A percentile compares a stretch with the other conserved stretches of the same genome.
Conservation (phyloP, 2,329 filamentous ascomycete genomes). For the Neonectria punicea region DNA sequence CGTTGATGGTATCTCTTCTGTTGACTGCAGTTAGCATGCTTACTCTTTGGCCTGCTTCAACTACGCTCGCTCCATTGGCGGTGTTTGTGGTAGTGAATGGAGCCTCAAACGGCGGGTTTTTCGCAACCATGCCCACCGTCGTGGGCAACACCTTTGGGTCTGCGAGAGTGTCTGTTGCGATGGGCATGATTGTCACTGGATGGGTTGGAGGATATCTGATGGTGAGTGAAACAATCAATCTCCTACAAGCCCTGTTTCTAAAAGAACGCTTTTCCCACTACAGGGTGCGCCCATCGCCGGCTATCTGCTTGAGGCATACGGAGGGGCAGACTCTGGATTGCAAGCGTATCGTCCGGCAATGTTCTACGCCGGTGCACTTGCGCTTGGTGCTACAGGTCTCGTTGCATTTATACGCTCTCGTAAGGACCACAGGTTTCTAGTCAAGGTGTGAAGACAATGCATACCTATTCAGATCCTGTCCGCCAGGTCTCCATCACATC, state of each 20-base stretch:
- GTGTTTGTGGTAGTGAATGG: constrained; percentile 70
- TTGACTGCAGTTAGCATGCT: constrained; percentile 68
- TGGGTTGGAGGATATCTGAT: constrained; percentile 71
- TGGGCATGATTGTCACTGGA: constrained; percentile 70
- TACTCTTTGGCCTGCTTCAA: constrained; percentile 69
- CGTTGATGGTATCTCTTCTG: constrained; percentile 60
- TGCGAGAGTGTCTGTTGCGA: constrained; percentile 63
- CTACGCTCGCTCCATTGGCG: constrained; percentile 62
- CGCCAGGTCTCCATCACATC: too few species aligned
- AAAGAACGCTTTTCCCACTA: not conserved
- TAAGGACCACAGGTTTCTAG: constrained; percentile 3
- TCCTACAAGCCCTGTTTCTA: too few species aligned
- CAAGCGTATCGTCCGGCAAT: constrained; percentile 69
- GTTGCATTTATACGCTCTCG: constrained; percentile 16
- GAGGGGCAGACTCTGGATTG: constrained; percentile 59
- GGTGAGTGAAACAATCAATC: constrained; percentile 49
- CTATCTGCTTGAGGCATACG: constrained; percentile 66
- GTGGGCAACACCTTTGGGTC: constrained; percentile 69
- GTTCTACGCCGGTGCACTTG: constrained; percentile 63
- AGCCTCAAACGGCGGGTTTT: constrained; percentile 70
- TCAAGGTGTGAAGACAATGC: not conserved
- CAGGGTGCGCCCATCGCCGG: constrained; percentile 70
- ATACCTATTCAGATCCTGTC: too few species aligned
- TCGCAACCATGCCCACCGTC: constrained; percentile 71
- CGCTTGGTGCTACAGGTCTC: constrained; percentile 15